phyloP scores from a whole-genome alignment of 106 monocot genomes.

The Vanilla planifolia region DNA sequence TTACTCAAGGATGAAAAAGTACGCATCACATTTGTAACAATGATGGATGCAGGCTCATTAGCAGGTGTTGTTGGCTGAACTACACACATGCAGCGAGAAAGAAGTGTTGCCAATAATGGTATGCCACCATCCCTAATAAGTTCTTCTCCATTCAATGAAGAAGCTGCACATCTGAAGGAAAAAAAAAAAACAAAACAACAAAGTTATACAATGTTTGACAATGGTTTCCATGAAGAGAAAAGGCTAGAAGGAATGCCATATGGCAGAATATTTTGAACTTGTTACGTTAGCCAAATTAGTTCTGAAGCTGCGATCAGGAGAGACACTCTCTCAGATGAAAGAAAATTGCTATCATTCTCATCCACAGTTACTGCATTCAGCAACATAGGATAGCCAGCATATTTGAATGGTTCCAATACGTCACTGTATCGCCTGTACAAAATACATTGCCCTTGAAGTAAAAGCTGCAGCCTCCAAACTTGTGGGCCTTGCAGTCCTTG shows the following conservation, averaged over 20 bases:
- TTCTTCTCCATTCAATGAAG: constrained; percentile 95
- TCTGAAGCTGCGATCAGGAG: constrained; percentile 96
- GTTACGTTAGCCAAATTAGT: constrained; percentile 95
- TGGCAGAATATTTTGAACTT: constrained; percentile 1
- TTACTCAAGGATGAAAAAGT: constrained; percentile 91
- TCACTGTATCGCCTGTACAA: constrained; percentile 88
- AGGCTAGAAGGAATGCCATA: neutral
- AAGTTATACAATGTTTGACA: constrained; percentile 4
- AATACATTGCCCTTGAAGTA: constrained; percentile 90
- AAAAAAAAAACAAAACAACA: constrained; percentile 5
- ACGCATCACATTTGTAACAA: constrained; percentile 90
- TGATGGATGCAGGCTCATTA: constrained; percentile 80
- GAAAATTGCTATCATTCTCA: constrained; percentile 88
- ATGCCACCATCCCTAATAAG: constrained; percentile 96
- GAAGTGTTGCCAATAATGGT: constrained; percentile 80
- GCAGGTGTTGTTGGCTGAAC: constrained; percentile 93
- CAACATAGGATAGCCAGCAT: constrained; percentile 99
- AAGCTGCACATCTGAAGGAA: constrained; percentile 89
- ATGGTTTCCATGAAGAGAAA: neutral
- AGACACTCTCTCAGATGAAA: constrained; percentile 86
- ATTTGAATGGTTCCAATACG: constrained; percentile 98
- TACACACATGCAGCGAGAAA: constrained; percentile 90
- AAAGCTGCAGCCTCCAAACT: constrained; percentile 86
- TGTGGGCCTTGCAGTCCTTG: constrained; percentile 99
- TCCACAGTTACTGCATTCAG: constrained; percentile 94